Evolutionary conservation across 148 eudicot species (phyloP).

Genomic region (Talinum fruticosum): DNA sequence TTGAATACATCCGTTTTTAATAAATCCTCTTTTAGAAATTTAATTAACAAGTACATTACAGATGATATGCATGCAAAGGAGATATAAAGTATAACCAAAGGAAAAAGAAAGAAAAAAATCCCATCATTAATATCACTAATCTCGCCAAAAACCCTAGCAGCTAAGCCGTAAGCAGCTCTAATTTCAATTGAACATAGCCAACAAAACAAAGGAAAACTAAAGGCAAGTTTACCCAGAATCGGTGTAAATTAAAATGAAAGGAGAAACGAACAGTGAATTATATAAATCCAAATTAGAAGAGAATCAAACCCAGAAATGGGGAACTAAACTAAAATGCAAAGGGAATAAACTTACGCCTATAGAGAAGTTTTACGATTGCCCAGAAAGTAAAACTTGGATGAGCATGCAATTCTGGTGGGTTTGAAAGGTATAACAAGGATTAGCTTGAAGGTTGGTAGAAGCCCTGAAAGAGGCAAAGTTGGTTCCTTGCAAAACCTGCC

Average conservation of each 20-base stretch:
- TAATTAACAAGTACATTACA: not conserved
- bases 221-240: not conserved
- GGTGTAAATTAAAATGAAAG: slow-evolving; percentile 1
- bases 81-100: too few species aligned
- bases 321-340: not conserved
- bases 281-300: not conserved
- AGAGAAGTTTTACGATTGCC: not conserved
- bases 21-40: too few species aligned
- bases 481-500: not conserved
- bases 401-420: not conserved
- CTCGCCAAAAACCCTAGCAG: not conserved
- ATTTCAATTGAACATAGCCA: not conserved
- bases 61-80: not conserved
- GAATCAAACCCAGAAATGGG: slow-evolving; percentile 1
- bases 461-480: not conserved
- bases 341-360: not conserved
- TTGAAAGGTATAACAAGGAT: not conserved
- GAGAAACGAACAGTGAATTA: not conserved
- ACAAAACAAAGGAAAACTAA: not conserved
- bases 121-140: not conserved
- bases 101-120: too few species aligned
- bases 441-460: not conserved
- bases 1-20: too few species aligned
- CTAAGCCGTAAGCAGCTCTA: slow-evolving; percentile 4
- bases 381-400: slow-evolving; percentile 10